phyloP scores from a whole-genome alignment of 768 basidiomycete genomes.

The Amanita subjunquillea region DNA sequence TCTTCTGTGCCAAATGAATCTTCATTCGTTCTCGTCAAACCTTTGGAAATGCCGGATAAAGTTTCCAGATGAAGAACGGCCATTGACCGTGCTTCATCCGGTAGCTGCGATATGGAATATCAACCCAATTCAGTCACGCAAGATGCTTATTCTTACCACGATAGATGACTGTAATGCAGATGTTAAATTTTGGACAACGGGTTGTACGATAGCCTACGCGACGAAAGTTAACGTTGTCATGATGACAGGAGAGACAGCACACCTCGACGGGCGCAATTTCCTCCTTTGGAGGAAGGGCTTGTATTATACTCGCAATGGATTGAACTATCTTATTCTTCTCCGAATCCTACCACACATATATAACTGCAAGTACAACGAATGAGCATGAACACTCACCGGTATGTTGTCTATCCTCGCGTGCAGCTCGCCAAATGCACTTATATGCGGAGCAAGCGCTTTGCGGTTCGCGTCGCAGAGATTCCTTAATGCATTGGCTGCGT shows the following conservation, averaged over 20 bases:
- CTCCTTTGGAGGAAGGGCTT: constrained; percentile 73
- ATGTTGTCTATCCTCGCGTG: constrained; percentile 69
- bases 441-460: constrained; percentile 71
- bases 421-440: constrained; percentile 74
- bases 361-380: constrained; percentile 1
- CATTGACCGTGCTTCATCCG: constrained; percentile 58
- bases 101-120: constrained; percentile 31
- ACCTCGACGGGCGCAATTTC: constrained; percentile 74
- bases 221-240: neutral
- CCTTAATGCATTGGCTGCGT: constrained; percentile 75
- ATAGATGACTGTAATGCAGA: constrained; percentile 46
- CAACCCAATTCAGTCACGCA: neutral
- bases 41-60: constrained; percentile 78
- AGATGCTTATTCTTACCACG: constrained; percentile 27
- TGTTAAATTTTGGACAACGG: constrained; percentile 62
- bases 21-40: constrained; percentile 72
- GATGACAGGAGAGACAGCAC: constrained; percentile 8
- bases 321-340: constrained; percentile 89
- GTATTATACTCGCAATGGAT: constrained; percentile 88
- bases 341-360: constrained; percentile 40
- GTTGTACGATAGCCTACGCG: constrained; percentile 58
- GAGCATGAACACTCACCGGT: constrained; percentile 38
- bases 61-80: constrained; percentile 71
- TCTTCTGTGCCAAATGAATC: constrained; percentile 49
- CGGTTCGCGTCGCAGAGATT: constrained; percentile 88